Base-by-base conservation (phyloP, 2,329 filamentous ascomycete species). In the Aspergillus pseudoterreus region DNA sequence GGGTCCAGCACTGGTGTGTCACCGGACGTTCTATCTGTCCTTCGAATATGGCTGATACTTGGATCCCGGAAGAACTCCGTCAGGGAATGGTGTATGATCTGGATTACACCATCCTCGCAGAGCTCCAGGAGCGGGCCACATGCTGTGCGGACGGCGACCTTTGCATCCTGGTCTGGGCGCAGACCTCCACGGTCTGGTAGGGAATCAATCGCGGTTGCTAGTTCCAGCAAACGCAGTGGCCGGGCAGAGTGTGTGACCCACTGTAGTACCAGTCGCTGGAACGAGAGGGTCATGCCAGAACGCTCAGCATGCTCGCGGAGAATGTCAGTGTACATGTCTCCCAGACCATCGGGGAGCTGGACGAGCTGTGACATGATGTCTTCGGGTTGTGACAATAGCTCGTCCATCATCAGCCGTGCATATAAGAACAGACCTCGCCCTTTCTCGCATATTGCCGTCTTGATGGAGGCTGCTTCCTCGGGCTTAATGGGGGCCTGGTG, bases 21-120 rank as follows among this genome's bases (percentile, higher is more conserved):
- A 4, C 22, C 22, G 22, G 22, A 22, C 22, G 22, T 6, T 22
- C 22, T 5, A 6, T 22, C 22, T 22, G 22, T 22, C 22, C 22
- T 6, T 22, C 22, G 22, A 6, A 22, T 5, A 5, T 22, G 6
- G 30, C 14, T 15, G 19, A 24, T 38, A 11, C 8, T 38, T 9
- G 33, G 17, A 22, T 49, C 67, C 1, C 65, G 59, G 11, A 78
- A 55, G 51, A 74, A 79, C 48, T 79, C 76, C 2, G 75, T 78
- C 38, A 79, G 72, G 1, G 75, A 78, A 47, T 78, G 76, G 53
- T 79, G 76, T 6, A 78, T 71, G 5, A 78, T 68, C 15, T 68
- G 67, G 9, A 78, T 52, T 0, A 71, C 74, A 47, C 76, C 75
- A 45, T 78, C 74, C 15, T 75, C 71, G 2, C 74, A 60, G 17